phyloP scores from a whole-genome alignment of 768 basidiomycete genomes.

The Coprinopsis cinerea region DNA sequence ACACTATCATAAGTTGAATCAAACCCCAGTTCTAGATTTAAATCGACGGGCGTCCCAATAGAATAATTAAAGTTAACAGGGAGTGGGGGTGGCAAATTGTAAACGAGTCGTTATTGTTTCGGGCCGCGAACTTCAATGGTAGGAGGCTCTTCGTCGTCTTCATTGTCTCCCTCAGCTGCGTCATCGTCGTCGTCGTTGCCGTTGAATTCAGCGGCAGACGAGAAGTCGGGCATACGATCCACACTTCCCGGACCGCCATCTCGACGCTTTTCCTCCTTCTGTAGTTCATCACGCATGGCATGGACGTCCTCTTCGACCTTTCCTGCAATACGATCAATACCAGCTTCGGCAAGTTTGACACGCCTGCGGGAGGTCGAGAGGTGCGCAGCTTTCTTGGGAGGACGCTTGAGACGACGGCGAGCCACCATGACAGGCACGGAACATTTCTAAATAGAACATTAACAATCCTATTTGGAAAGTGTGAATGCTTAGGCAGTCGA shows the following conservation, averaged over 20 bases:
- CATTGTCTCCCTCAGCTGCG: slow-evolving; percentile 22
- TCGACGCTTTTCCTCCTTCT: slow-evolving; percentile 55
- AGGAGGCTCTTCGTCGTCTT: slow-evolving; percentile 23
- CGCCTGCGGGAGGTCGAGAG: slow-evolving; percentile 76
- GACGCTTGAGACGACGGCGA: slow-evolving; percentile 83
- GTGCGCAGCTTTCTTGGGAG: slow-evolving; percentile 75
- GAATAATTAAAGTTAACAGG: not conserved
- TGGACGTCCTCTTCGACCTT: slow-evolving; percentile 86
- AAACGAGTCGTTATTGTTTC: not conserved
- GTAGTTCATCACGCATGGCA: slow-evolving; percentile 71
- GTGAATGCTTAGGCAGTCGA: slow-evolving; percentile 3
- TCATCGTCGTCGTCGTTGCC: slow-evolving; percentile 27
- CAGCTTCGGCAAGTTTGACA: slow-evolving; percentile 82
- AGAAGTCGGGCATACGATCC: slow-evolving; percentile 20
- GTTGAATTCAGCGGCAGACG: slow-evolving; percentile 18
- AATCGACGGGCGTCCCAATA: too few species aligned
- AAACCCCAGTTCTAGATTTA: too few species aligned
- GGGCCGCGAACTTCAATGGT: not conserved
- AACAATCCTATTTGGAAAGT: too few species aligned
- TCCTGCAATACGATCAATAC: slow-evolving; percentile 80
- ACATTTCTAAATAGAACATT: slow-evolving; percentile 83
- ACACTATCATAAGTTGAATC: too few species aligned
- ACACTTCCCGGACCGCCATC: slow-evolving; percentile 30
- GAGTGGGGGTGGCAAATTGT: not conserved
- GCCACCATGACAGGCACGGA: slow-evolving; percentile 97